These are phyloP conservation scores for Dendrocalamus sinicus DNA, from an alignment of 176 grass and related monocot genomes.

Conservation along the genomic window DNA sequence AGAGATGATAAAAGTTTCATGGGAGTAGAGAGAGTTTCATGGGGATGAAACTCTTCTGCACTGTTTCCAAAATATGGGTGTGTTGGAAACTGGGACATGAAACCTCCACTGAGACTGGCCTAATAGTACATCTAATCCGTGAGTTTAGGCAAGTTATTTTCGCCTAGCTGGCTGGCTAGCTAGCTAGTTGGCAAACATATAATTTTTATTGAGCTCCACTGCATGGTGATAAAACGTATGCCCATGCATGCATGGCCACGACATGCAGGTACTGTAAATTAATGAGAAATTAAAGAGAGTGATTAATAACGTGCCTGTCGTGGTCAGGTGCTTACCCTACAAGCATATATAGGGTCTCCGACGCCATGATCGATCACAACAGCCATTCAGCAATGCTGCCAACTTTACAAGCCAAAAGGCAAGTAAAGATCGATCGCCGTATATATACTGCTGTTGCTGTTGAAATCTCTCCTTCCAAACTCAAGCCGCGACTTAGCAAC, in stretches of 20 bases:
- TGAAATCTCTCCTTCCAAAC: neutral
- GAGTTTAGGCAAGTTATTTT: neutral
- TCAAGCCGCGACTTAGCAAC: conserved; percentile 23
- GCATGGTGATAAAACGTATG: neutral
- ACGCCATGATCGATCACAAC: neutral
- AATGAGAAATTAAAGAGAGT: neutral
- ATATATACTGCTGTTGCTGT: neutral
- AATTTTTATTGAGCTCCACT: neutral
- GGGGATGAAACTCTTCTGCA: too few relatives aligned
- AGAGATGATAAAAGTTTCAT: too few relatives aligned
- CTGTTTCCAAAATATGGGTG: too few relatives aligned
- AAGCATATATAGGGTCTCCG: neutral
- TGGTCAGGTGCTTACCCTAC: neutral
- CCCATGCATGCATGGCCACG: neutral
- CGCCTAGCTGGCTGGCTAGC: neutral
- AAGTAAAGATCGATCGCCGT: neutral
- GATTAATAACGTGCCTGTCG: neutral
- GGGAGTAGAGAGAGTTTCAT: too few relatives aligned
- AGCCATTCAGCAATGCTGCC: neutral
- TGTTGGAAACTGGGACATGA: too few relatives aligned
- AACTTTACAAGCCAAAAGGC: neutral
- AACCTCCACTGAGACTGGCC: too few relatives aligned
- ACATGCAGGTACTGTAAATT: neutral
- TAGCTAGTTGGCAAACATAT: too few relatives aligned
- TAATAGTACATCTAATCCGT: neutral